Evolutionary conservation across 108 stramenopile genomes (phyloP).

Genomic region (Conticribra weissflogii): DNA sequence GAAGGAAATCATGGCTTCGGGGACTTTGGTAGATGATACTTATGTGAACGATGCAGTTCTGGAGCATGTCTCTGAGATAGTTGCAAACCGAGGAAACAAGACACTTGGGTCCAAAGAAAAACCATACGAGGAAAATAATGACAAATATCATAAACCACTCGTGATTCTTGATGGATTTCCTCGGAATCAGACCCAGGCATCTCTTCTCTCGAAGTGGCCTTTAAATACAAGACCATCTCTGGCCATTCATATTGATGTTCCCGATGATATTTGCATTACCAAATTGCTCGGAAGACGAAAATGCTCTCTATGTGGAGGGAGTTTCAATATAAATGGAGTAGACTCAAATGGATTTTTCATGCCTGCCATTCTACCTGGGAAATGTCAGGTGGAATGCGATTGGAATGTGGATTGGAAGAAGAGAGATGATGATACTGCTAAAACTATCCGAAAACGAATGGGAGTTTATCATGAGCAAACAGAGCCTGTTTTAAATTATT

Average conservation of each 20-base stretch:
- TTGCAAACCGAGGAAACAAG: too few relatives aligned
- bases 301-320: constrained; percentile 59
- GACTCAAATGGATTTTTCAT: constrained; percentile 60
- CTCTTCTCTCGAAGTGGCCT: constrained; percentile 63
- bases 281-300: constrained; percentile 77
- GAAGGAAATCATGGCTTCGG: constrained; percentile 33
- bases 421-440: constrained; percentile 70
- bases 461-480: constrained; percentile 59
- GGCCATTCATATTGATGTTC: constrained; percentile 73
- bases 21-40: constrained; percentile 63
- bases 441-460: constrained; percentile 60
- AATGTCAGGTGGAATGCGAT: constrained; percentile 42
- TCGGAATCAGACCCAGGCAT: constrained; percentile 60
- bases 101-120: constrained; percentile 8
- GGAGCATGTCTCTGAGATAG: too few relatives aligned
- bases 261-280: constrained; percentile 68
- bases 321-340: constrained; percentile 71
- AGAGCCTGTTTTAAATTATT: constrained; percentile 67
- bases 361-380: constrained; percentile 64
- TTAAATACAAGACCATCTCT: constrained; percentile 28
- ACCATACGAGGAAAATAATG: not conserved
- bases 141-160: not conserved
- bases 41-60: constrained; percentile 58
- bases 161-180: constrained; percentile 84
- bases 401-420: constrained; percentile 49